Conservation (phyloP, 2,329 filamentous ascomycete species). For the Tolypocladium guangdongense region DNA sequence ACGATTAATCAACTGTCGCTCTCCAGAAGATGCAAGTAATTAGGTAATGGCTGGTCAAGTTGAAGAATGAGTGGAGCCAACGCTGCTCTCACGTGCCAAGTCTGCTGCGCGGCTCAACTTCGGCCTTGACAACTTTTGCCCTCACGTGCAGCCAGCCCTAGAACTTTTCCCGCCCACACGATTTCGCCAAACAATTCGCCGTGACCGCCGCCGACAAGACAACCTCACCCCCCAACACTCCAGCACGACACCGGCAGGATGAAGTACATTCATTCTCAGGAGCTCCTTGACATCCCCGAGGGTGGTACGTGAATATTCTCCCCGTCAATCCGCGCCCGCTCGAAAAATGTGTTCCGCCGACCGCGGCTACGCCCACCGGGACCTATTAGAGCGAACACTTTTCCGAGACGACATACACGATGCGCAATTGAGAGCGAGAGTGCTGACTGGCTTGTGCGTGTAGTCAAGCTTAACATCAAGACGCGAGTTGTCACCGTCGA, state of each 20-base stretch:
- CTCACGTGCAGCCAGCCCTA: conserved; percentile 32
- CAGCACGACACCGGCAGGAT: conserved; percentile 62
- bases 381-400: background rate
- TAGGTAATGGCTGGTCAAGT: conserved; percentile 1
- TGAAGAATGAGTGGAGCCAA: background rate
- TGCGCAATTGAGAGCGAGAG: conserved; percentile 2
- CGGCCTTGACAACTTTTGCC: conserved; percentile 12
- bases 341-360: conserved; percentile 6
- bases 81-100: conserved; percentile 3
- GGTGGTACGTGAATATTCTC: conserved; percentile 61
- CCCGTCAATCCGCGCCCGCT: background rate
- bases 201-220: conserved; percentile 26
- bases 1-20: background rate
- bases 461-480: conserved; percentile 98
- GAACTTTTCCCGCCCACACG: conserved; percentile 34
- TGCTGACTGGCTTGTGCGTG: conserved; percentile 22
- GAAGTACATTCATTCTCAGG: conserved; percentile 99
- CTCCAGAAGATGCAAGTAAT: background rate
- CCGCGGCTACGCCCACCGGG: background rate
- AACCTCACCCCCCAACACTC: conserved; percentile 32
- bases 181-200: conserved; percentile 27
- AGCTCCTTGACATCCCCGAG: conserved; percentile 90
- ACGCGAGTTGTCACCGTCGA: conserved; percentile 93
- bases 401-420: background rate
- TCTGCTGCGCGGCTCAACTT: conserved; percentile 12